These are phyloP conservation scores for Apophysomyces sp. DNA, from an alignment of 371 early-diverging fungal genomes.

Conservation along the genomic window DNA sequence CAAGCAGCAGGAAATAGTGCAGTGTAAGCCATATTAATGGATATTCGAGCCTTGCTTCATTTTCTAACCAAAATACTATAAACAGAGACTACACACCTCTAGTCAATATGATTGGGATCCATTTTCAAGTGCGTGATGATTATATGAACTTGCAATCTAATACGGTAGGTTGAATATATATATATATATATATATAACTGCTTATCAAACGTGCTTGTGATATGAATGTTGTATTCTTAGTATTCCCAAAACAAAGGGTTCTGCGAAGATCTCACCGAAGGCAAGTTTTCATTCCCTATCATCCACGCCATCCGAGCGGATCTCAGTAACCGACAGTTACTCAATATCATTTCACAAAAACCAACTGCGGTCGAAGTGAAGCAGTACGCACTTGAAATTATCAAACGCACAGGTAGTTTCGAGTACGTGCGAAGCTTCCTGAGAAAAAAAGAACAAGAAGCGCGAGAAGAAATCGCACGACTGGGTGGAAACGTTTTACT, in stretches of 20 bases:
- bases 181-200: no score
- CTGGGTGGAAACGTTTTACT: constrained; percentile 78
- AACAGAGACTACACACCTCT: constrained; percentile 71
- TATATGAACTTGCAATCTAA: constrained; percentile 88
- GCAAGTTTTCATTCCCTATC: constrained; percentile 95
- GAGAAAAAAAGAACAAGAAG: constrained; percentile 56
- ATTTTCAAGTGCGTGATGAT: constrained; percentile 96
- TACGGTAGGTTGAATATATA: constrained; percentile 44
- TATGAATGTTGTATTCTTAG: constrained; percentile 26
- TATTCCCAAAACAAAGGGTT: constrained; percentile 92
- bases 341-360: constrained; percentile 84
- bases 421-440: constrained; percentile 71
- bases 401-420: constrained; percentile 77
- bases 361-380: constrained; percentile 85
- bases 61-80: background rate
- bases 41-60: background rate
- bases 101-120: constrained; percentile 86
- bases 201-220: no score
- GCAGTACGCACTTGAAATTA: constrained; percentile 77
- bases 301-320: constrained; percentile 79
- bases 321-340: constrained; percentile 59
- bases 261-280: constrained; percentile 96
- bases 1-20: constrained; percentile 54
- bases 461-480: constrained; percentile 55
- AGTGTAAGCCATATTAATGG: constrained; percentile 35